Base-by-base conservation (phyloP, 106 monocot species). In the Acanthochlamys bracteata region DNA sequence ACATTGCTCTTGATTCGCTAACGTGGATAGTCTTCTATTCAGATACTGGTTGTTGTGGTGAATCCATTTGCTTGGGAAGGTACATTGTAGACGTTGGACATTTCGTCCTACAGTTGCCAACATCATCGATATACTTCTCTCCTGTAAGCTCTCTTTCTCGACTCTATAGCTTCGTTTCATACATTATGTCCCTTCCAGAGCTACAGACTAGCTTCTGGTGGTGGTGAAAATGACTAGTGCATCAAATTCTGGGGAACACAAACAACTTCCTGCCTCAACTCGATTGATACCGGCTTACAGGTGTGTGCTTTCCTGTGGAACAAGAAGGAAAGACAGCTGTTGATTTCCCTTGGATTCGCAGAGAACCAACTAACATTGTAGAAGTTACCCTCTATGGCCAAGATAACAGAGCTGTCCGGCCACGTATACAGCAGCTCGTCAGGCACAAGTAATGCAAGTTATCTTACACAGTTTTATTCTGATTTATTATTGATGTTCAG, bases 191-290 rank as follows among this genome's bases (percentile, higher is more conserved):
- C 85, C 0, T 86, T 78, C 41, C 77, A 86, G 69, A 75, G 71
- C 25, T 81, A 82, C 55, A 25, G 81, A 49, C 78, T 86, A 13
- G 85, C 78, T n/a, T 75, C 78, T 0, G 85, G 85, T 14, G 81
- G 85, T 0, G 85, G 81, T 1, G 81, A 68, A 0, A 43, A 52
- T 7, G 85, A 86, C 55, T 43, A 61, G 14, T 78, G 85, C 60
- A 86, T 86, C 33, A 86, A 78, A 71, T 81, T 86, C 41, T 86
- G 85, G 85, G 78, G 78, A 58, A 78, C 72, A 0, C 68, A 78
- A 13, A 78, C 80, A 0, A 79, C 81, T 7, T 54, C 72, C 20
- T 78, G 85, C 63, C 47, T 82, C 57, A 78, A 81, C n/a, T 86
- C 78, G 7, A 59, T 86, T 4, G 78, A 86, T 52, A 78, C 81